Conservation (phyloP, 2,329 filamentous ascomycete genomes). For the Penicillium verrucosum region DNA sequence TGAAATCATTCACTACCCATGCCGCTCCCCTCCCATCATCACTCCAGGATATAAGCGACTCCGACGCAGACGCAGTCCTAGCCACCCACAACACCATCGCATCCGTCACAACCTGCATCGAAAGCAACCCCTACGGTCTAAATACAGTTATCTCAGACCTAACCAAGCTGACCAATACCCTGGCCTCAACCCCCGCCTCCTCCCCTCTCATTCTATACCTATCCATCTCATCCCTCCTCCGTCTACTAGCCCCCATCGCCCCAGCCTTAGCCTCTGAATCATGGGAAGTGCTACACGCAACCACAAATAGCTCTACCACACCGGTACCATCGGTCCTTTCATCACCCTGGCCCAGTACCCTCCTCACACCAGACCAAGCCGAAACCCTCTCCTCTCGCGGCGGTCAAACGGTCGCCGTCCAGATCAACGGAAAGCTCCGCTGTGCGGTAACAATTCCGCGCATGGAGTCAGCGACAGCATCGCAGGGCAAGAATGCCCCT, state of each 20-base stretch:
- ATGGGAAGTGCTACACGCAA: constrained; percentile 60
- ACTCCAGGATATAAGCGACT: constrained; percentile 32
- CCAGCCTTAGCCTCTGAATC: constrained; percentile 80
- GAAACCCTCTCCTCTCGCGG: constrained; percentile 50
- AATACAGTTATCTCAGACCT: constrained; percentile 83
- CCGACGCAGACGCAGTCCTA: constrained; percentile 56
- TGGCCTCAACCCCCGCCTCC: constrained; percentile 49
- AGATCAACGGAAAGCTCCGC: constrained; percentile 75
- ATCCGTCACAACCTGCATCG: constrained; percentile 66
- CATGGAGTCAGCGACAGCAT: constrained; percentile 39
- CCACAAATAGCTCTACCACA: constrained; percentile 9
- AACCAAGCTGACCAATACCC: constrained; percentile 72
- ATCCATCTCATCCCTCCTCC: constrained; percentile 59
- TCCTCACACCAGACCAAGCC: constrained; percentile 38
- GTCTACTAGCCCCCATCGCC: constrained; percentile 73
- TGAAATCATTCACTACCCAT: constrained; percentile 18
- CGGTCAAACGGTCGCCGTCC: constrained; percentile 59
- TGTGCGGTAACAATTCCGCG: constrained; percentile 64
- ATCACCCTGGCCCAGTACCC: constrained; percentile 55
- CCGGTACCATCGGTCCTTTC: constrained; percentile 42
- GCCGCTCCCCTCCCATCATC: constrained; percentile 28
- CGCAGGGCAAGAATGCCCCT: constrained; percentile 14
- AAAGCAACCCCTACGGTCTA: constrained; percentile 68
- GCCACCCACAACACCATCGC: constrained; percentile 64
- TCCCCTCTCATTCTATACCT: constrained; percentile 40